A percentile compares a stretch with the other conserved stretches of the same genome.
These are phyloP conservation scores for Exophiala sideris DNA, from an alignment of 2,329 filamentous ascomycete species.

Conservation along the genomic window DNA sequence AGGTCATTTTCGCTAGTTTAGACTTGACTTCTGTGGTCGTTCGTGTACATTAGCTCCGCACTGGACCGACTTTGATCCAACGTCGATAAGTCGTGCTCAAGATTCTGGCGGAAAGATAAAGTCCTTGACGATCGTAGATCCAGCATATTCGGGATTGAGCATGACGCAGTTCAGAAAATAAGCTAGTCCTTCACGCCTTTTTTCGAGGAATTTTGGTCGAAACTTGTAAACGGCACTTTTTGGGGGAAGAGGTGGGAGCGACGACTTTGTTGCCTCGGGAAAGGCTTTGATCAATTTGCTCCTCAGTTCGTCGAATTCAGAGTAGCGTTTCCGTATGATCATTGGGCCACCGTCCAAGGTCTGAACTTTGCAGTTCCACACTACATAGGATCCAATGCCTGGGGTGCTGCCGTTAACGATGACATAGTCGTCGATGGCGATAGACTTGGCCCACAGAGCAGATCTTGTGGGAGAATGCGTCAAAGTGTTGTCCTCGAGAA, in stretches of 20 bases:
- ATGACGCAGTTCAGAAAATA: slow-evolving; percentile 94
- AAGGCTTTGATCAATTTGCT: slow-evolving; percentile 72
- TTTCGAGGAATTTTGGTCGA: slow-evolving; percentile 78
- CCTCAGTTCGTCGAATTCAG: slow-evolving; percentile 85
- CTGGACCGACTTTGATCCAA: neutral
- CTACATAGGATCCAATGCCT: slow-evolving; percentile 81
- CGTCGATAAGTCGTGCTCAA: slow-evolving; percentile 23
- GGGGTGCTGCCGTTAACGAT: slow-evolving; percentile 51
- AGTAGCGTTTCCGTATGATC: slow-evolving; percentile 67
- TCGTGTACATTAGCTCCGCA: neutral
- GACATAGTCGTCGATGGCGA: slow-evolving; percentile 60
- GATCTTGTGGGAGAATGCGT: slow-evolving; percentile 51
- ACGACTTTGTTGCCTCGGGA: slow-evolving; percentile 66
- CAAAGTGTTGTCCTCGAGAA: slow-evolving; percentile 62
- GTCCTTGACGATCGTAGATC: slow-evolving; percentile 84
- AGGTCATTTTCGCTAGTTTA: no score
- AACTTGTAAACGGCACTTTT: slow-evolving; percentile 85
- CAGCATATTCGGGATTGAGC: slow-evolving; percentile 88
- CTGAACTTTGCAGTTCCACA: slow-evolving; percentile 87
- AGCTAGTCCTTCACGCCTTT: slow-evolving; percentile 73
- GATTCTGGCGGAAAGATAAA: slow-evolving; percentile 63
- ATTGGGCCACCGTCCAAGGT: slow-evolving; percentile 67
- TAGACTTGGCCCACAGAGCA: slow-evolving; percentile 60
- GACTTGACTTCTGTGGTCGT: no score
- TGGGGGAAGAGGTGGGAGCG: slow-evolving; percentile 78